Evolutionary conservation across 257 asterid genomes (phyloP).

Genomic region (Striga asiatica): DNA sequence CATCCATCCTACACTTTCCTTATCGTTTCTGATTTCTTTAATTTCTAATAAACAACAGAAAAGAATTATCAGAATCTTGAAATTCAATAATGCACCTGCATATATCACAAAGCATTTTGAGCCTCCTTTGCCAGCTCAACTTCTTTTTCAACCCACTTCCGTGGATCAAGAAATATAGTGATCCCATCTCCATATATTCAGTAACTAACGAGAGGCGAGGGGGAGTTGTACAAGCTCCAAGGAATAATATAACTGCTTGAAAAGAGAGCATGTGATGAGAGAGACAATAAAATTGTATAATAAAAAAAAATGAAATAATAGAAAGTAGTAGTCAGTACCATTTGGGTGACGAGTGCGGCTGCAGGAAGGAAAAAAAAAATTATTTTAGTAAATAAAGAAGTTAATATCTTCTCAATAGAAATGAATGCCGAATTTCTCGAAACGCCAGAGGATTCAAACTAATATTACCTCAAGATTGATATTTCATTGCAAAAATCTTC

Average conservation of each 20-base stretch:
- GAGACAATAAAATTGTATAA: too few relatives aligned
- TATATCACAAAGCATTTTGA: constrained; percentile 93
- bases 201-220: constrained; percentile 89
- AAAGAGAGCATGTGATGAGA: too few relatives aligned
- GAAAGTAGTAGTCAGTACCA: too few relatives aligned
- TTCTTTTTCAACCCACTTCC: constrained; percentile 88
- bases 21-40: background rate
- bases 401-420: too few relatives aligned
- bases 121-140: constrained; percentile 78
- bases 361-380: constrained; percentile 28
- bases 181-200: constrained; percentile 99
- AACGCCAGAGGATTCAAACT: too few relatives aligned
- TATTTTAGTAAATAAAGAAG: too few relatives aligned
- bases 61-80: background rate
- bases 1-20: background rate
- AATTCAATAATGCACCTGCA: constrained; percentile 92
- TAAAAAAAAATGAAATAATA: too few relatives aligned
- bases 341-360: constrained; percentile 99
- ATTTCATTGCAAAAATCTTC: constrained; percentile 98
- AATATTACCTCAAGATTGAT: constrained; percentile 71
- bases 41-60: background rate
- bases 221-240: constrained; percentile 95
- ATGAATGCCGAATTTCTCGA: too few relatives aligned
- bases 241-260: constrained; percentile 80
- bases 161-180: constrained; percentile 77